Base-by-base conservation (phyloP, 305 asterid genomes). In the Fraxinus nigra region DNA sequence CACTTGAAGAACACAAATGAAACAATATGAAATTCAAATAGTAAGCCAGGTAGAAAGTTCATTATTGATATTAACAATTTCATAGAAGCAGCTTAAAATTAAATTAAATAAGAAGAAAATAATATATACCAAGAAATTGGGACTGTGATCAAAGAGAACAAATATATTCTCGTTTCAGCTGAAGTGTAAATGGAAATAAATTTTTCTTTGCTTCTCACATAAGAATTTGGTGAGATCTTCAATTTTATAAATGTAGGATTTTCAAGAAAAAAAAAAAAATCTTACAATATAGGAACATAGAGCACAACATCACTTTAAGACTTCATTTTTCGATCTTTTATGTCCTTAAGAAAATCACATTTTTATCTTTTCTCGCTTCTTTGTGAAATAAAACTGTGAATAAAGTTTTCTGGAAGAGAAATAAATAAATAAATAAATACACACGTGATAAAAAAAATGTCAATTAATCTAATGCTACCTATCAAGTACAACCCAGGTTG, bases 401-500 rank as follows among this genome's bases (percentile, higher is more conserved):
- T 56, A 18, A 54, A 54, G 65, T 54, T 54, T 54, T 54, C 20
- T 22, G 26, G 30, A 0, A 61, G 3, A 67, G 14, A 14, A 67
- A 63, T 7, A 7, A 65, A 65, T 38, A 38, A 38, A 38, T 28
- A 13, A 69, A 28, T 30, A 22, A 69, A 69, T 40, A 69, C 10
- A 14, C 4, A 4, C 2, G 4, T 30, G 37, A 69, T 34, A 7
- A 61, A 73, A 35, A 20, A 80, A 38, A 37, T 33, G 33, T 72
- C 34, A 70, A 67, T 51, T 51, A 35, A 33, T 5, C 18, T 16
- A 74, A 80, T 26, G 13, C n/a, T 86, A 93, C 97, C 97, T 88
- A 76, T 92, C 92, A 82, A 93, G 93, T 70, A 93, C 82, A 76
- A 88, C 88, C 92, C 93, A 93, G 11, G 89, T 88, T 6, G 97